Evolutionary conservation across 1,284 basidiomycete species (phyloP), one percentile per base, ranked within the genome.

Genomic region (Microbotryum saponariae): DNA sequence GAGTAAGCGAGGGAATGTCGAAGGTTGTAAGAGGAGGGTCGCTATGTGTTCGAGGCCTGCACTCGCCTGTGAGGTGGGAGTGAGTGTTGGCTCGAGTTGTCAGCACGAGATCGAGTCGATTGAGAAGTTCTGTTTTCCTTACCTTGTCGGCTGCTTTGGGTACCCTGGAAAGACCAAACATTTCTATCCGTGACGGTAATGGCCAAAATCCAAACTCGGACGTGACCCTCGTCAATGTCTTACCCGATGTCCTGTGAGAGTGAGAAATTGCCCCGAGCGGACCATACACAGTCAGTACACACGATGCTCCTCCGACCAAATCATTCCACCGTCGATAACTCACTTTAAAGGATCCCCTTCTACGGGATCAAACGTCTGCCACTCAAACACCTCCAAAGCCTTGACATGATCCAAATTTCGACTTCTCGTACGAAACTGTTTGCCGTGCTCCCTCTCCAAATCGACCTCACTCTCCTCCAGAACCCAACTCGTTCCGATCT

Each of bases 131-230:
- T 12, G 37, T 4, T 42, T 6, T 21, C 46, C 59, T 59, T 23
- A 68, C 67, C 45, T 66, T 64, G 23, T 64, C 57, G 37, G 58
- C 58, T 1, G 62, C 58, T 14, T 57, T 58, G 2, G 65, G 61
- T 1, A 64, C 54, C 12, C 63, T 61, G 10, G 44, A 37, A 12
- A 66, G 18, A 1, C 67, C 65, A 51, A 56, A 67, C 21, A 54
- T 54, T 31, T 69, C 67, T 18, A 69, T 66, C 3, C 65, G 60
- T 7, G 58, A 57, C 21, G 59, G 45, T 6, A 69, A 44, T 10
- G 65, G 61, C 67, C 67, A 67, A 48, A 69, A 67, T 21, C 63
- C 67, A 33, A 69, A 62, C 7, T 66, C 67, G 21, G 67, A 69
- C n/a, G 62, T 64, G 4, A 69, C 60, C 9, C 61, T 50, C 4